A percentile compares a stretch with the other conserved stretches of the same genome.
These are phyloP conservation scores for Hypoxylon cercidicola DNA, from an alignment of 495 filamentous ascomycete species.

Conservation along the genomic window DNA sequence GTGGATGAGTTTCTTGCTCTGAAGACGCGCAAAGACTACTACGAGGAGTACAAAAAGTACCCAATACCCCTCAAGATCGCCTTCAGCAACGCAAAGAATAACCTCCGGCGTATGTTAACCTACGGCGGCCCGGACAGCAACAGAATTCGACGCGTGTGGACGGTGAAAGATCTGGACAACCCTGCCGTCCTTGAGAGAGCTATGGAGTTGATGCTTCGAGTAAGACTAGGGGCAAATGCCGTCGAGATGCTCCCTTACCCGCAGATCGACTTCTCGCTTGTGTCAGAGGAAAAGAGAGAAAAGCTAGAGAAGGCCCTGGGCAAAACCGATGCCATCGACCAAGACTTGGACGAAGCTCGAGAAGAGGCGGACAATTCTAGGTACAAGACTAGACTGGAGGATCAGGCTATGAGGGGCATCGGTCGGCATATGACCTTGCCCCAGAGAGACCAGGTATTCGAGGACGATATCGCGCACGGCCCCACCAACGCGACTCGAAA, in stretches of 20 bases:
- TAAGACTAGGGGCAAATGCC: slow-evolving; percentile 32
- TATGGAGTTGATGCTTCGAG: slow-evolving; percentile 40
- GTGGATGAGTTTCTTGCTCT: slow-evolving; percentile 13
- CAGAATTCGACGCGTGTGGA: slow-evolving; percentile 10
- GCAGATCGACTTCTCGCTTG: slow-evolving; percentile 31
- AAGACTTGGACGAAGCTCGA: slow-evolving; percentile 10
- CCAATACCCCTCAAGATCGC: slow-evolving; percentile 4
- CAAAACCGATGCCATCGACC: background rate
- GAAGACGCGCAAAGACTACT: slow-evolving; percentile 27
- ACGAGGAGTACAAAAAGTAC: slow-evolving; percentile 31
- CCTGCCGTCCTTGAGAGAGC: slow-evolving; percentile 40
- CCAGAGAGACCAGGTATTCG: no score
- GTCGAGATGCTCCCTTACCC: slow-evolving; percentile 41
- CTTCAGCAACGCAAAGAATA: slow-evolving; percentile 42
- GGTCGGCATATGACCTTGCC: no score
- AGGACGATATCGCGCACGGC: no score
- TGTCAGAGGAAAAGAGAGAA: background rate
- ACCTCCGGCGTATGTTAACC: slow-evolving; percentile 35
- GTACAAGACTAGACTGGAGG: no score
- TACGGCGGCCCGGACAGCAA: slow-evolving; percentile 11
- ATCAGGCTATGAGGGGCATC: no score
- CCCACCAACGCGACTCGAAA: no score
- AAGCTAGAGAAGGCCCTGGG: slow-evolving; percentile 15
- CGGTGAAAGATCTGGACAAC: slow-evolving; percentile 23
- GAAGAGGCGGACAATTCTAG: background rate